Conservation (phyloP, 768 basidiomycete genomes). For the Hericium coralloides region DNA sequence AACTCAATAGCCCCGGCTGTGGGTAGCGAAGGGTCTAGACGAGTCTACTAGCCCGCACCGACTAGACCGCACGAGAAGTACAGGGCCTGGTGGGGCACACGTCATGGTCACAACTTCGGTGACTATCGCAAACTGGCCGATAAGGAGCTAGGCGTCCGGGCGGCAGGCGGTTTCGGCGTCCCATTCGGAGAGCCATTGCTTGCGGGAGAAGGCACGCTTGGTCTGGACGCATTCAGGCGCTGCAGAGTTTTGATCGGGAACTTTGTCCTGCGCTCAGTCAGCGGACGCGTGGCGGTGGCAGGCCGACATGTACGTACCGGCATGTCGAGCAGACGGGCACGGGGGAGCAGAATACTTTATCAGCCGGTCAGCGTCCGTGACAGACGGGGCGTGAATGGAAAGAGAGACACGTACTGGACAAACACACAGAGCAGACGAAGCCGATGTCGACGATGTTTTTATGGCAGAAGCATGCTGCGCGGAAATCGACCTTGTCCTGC, state of each 20-base stretch:
- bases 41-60: too few relatives aligned
- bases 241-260: conserved; percentile 91
- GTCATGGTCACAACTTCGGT: not conserved
- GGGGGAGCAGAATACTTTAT: conserved; percentile 85
- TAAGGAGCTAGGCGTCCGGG: conserved; percentile 6
- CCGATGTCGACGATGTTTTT: conserved; percentile 94
- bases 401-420: conserved; percentile 65
- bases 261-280: conserved; percentile 54
- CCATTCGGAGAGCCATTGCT: conserved; percentile 9
- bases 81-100: not conserved
- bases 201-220: conserved; percentile 10
- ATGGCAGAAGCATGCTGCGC: conserved; percentile 98
- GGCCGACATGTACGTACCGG: conserved; percentile 43
- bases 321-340: conserved; percentile 92
- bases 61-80: too few relatives aligned
- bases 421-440: conserved; percentile 97
- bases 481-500: conserved; percentile 92
- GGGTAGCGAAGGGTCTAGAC: too few relatives aligned
- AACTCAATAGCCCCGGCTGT: too few relatives aligned
- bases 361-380: not conserved
- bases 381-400: not conserved
- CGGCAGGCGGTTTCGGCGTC: conserved; percentile 6
- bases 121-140: conserved; percentile 11
- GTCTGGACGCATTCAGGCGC: conserved; percentile 55
- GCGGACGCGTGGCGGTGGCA: not conserved